Evolutionary conservation across 2,329 filamentous ascomycete genomes (phyloP).

Genomic region (Penicillium sp.): DNA sequence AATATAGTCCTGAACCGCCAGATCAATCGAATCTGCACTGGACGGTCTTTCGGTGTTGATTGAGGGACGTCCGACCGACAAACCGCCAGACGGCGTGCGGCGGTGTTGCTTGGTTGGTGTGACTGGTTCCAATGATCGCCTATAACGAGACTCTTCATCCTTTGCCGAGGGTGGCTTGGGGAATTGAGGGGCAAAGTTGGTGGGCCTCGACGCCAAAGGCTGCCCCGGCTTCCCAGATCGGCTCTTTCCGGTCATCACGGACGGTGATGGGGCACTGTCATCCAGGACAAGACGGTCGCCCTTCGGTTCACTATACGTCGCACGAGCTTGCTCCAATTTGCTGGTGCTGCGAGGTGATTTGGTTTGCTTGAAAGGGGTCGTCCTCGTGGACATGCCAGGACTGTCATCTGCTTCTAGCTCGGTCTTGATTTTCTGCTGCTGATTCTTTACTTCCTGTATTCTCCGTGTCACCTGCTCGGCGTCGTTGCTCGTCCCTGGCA

Average conservation of each 20-base stretch:
- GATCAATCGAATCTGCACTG: slow-evolving; percentile 81
- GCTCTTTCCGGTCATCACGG: slow-evolving; percentile 58
- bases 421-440: slow-evolving; percentile 52
- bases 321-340: slow-evolving; percentile 14
- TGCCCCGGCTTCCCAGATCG: slow-evolving; percentile 30
- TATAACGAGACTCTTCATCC: slow-evolving; percentile 25
- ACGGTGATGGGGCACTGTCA: slow-evolving; percentile 66
- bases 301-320: slow-evolving; percentile 3
- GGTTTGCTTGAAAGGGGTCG: slow-evolving; percentile 11
- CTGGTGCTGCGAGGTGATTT: slow-evolving; percentile 17
- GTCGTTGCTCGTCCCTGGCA: slow-evolving; percentile 38
- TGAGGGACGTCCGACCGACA: slow-evolving; percentile 40
- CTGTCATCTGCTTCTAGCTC: slow-evolving; percentile 42
- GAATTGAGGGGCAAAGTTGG: slow-evolving; percentile 24
- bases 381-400: slow-evolving; percentile 23
- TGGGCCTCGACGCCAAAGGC: slow-evolving; percentile 27
- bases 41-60: slow-evolving; percentile 66
- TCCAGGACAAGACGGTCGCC: slow-evolving; percentile 30
- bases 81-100: slow-evolving; percentile 38
- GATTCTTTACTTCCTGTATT: slow-evolving; percentile 56
- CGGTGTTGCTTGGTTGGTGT: slow-evolving; percentile 31
- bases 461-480: slow-evolving; percentile 55
- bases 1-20: slow-evolving; percentile 80
- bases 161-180: slow-evolving; percentile 31
- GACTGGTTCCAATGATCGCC: slow-evolving; percentile 28